Base-by-base conservation (phyloP, 1,284 basidiomycete species). In the Pholiota adiposa region DNA sequence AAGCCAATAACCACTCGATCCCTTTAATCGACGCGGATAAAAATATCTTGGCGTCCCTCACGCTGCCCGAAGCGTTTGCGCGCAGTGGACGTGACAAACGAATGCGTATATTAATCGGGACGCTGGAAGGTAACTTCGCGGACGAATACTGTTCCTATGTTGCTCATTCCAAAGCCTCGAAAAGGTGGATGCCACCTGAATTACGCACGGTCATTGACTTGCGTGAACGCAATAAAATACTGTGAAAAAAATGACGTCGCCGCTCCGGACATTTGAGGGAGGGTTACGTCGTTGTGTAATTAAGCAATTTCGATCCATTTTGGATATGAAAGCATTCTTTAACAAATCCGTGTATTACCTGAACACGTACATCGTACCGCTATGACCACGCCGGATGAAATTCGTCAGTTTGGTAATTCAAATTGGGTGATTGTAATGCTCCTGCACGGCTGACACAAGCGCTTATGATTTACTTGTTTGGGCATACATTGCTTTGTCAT, bases 71-170 rank as follows among this genome's bases (percentile, higher is more conserved):
- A 38, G 62, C 65, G 0, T 50, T 73, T 0, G 57, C 0, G 29
- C 56, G 0, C 64, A 67, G 18, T 74, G 71, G 74, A n/a, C 46
- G 18, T 1, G 66, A 64, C 5, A 77, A 77, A 25, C 34, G 60
- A 58, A 69, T 4, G 65, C 67, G 0, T 77, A 76, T 56, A 18
- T 76, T 0, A 27, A 54, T 6, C 68, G 0, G 71, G 70, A 0
- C 58, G 67, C 0, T 79, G 75, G 77, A 56, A 65, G 31, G 49
- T 75, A 0, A 67, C 64, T 0, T 70, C 64, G 0, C 59, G 63
- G 0, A 51, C 57, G 0, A 77, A 77, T 48, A 73, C 72, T 0
- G 61, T 73, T 0, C 76, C 75, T 0, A 77, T 78, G 75, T 36
- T 79, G 2, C 60, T 76, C 0, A 69, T 78, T 0, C 48, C 54